Evolutionary conservation across 2,329 filamentous ascomycete genomes (phyloP).

Genomic region (Hymenoscyphus occultus): DNA sequence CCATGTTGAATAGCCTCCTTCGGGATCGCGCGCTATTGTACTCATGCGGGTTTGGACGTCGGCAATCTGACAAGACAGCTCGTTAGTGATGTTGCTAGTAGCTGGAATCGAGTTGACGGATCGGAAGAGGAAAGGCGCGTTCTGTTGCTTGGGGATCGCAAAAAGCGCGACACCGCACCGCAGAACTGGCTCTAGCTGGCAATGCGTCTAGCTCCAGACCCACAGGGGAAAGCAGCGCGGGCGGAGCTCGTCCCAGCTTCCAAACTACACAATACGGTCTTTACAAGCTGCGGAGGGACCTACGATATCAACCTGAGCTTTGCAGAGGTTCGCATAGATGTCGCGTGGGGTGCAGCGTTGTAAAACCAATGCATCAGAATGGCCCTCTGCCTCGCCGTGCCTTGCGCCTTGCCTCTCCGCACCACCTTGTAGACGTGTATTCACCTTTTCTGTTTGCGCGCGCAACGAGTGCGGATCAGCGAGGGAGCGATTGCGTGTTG

Average conservation of each 20-base stretch:
- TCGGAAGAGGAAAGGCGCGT: conserved; percentile 2
- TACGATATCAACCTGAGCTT: conserved; percentile 36
- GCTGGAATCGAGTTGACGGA: not conserved
- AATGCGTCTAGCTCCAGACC: conserved; percentile 3
- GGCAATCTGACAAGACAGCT: not conserved
- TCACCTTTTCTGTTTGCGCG: conserved; percentile 3
- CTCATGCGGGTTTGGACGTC: conserved; percentile 31
- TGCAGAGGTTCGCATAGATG: conserved; percentile 33
- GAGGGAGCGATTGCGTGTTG: not conserved
- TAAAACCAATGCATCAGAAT: conserved; percentile 30
- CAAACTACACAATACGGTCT: conserved; percentile 22
- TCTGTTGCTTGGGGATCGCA: not conserved
- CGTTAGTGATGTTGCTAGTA: conserved; percentile 19
- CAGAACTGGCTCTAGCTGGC: conserved; percentile 1
- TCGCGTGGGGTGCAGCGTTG: conserved; percentile 34
- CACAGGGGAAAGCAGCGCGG: conserved; percentile 14
- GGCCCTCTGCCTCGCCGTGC: not conserved
- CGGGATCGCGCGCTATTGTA: conserved; percentile 27
- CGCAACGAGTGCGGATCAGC: not conserved
- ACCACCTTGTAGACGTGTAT: not conserved
- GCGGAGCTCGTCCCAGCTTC: conserved; percentile 26
- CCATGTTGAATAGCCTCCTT: conserved; percentile 40
- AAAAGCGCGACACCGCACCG: conserved; percentile 7
- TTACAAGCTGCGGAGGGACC: conserved; percentile 35
- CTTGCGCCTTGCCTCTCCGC: conserved; percentile 11